A percentile compares a stretch with the other conserved stretches of the same genome.
phyloP scores from a whole-genome alignment of 116 monocot genomes.

The Zostera marina region DNA sequence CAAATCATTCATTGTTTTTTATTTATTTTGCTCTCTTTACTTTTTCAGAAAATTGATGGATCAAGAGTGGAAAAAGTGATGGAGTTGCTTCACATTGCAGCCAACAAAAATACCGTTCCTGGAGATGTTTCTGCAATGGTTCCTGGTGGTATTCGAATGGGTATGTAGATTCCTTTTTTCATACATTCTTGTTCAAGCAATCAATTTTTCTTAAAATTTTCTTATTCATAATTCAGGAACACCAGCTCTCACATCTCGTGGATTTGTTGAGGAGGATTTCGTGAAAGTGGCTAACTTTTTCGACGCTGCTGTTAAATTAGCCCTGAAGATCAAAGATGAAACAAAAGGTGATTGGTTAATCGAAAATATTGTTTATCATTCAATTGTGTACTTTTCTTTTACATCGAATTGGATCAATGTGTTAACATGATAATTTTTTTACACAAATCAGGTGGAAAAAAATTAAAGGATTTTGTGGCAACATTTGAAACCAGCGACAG shows the following conservation, averaged over 20 bases:
- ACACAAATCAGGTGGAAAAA: constrained; percentile 48
- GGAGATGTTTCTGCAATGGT: constrained; percentile 99
- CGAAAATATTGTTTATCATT: neutral
- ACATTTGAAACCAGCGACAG: constrained; percentile 25
- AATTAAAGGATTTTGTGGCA: constrained; percentile 89
- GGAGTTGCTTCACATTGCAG: constrained; percentile 88
- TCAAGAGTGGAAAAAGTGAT: constrained; percentile 95
- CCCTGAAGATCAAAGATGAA: constrained; percentile 69
- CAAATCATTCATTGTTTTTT: neutral
- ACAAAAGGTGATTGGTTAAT: constrained; percentile 37
- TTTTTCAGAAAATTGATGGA: constrained; percentile 84
- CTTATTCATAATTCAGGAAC: constrained; percentile 44
- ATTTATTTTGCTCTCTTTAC: neutral
- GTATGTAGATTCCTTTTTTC: constrained; percentile 17
- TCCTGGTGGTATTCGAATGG: constrained; percentile 98
- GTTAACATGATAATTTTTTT: neutral
- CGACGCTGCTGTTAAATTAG: constrained; percentile 67
- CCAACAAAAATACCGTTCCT: constrained; percentile 97
- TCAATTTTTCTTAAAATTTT: neutral
- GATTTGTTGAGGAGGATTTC: constrained; percentile 95
- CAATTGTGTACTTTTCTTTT: neutral
- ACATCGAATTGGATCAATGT: neutral
- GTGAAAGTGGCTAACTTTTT: constrained; percentile 93
- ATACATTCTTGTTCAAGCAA: neutral
- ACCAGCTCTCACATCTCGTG: constrained; percentile 94